phyloP scores from a whole-genome alignment of 2,329 filamentous ascomycete genomes.

The Thielaviopsis ethacetica region DNA sequence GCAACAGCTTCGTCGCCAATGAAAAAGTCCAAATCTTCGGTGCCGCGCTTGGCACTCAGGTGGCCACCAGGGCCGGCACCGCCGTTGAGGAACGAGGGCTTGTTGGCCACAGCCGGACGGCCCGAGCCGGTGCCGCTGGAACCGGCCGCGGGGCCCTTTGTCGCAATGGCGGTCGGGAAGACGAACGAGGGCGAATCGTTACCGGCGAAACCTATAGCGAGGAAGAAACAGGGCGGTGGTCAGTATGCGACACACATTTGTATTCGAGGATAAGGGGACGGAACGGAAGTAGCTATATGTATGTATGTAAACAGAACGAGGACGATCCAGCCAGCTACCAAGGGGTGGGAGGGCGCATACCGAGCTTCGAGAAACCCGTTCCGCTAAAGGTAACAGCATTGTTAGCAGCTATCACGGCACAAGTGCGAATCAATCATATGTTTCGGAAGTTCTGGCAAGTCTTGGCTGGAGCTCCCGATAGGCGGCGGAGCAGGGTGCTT shows the following conservation, averaged over 20 bases:
- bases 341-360: conserved; percentile 32
- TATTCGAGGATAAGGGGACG: background rate
- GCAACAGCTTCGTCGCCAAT: conserved; percentile 92
- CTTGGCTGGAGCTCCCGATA: background rate
- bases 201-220: conserved; percentile 70
- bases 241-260: conserved; percentile 2
- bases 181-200: conserved; percentile 99
- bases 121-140: conserved; percentile 67
- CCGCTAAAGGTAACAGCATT: conserved; percentile 45
- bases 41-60: conserved; percentile 80
- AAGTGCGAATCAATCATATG: background rate
- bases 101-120: conserved; percentile 78
- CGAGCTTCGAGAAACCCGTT: conserved; percentile 98
- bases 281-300: conserved; percentile 8
- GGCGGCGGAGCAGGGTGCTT: background rate
- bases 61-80: conserved; percentile 72
- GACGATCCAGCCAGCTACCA: conserved; percentile 1
- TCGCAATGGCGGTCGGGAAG: conserved; percentile 96
- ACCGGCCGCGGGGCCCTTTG: conserved; percentile 61
- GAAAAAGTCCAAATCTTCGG: conserved; percentile 96
- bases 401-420: conserved; percentile 21
- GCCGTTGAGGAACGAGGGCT: conserved; percentile 86
- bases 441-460: background rate
- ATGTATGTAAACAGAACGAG: background rate
- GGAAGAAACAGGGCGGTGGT: conserved; percentile 7